Evolutionary conservation across 148 eudicot species (phyloP), one percentile per base, ranked within the genome.

Genomic region (Cornus kousa): DNA sequence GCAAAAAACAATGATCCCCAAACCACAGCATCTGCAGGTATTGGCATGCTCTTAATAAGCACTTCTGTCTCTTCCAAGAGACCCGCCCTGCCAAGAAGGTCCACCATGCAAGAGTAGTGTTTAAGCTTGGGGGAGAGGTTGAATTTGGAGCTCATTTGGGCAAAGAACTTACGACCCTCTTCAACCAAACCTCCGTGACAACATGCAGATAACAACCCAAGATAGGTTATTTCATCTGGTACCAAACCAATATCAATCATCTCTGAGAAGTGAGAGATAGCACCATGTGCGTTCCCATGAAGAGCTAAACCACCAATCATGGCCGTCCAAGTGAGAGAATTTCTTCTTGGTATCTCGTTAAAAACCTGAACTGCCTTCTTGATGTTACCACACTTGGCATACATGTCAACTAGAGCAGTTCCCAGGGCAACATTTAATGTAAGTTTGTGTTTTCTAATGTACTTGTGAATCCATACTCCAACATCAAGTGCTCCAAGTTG

Each of bases 181-280:
- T 85, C 82, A 55, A 88, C 86, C 76, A 90, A 80, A 75, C 93
- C 93, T 70, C 91, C 93, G 81, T 90, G 93, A 73, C 93, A 90
- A 73, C 94, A 88, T 40, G 91, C 91, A 46, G 88, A 81, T 65
- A 89, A 68, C 48, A 86, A 71, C 53, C 90, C 90, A 40, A 90
- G 80, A 78, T 82, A 90, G 46, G 94, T 89, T 48, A 89, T 76
- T 72, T 87, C 94, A 71, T 89, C 92, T 5, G 90, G 92, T 23
- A 71, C 39, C 71, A 89, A 67, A 81, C 92, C 90, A 74, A 53
- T 43, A 55, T 87, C 86, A 77, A 87, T 72, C 92, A 91, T 91
- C 71, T 68, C 74, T 0, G 57, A 77, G 66, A 85, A 90, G 81
- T 84, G 77, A 31, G 71, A 75, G 70, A 90, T 76, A 60, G 94